These are phyloP conservation scores for Sphagnurus paluster DNA, from an alignment of 1,284 basidiomycete species.

Conservation along the genomic window DNA sequence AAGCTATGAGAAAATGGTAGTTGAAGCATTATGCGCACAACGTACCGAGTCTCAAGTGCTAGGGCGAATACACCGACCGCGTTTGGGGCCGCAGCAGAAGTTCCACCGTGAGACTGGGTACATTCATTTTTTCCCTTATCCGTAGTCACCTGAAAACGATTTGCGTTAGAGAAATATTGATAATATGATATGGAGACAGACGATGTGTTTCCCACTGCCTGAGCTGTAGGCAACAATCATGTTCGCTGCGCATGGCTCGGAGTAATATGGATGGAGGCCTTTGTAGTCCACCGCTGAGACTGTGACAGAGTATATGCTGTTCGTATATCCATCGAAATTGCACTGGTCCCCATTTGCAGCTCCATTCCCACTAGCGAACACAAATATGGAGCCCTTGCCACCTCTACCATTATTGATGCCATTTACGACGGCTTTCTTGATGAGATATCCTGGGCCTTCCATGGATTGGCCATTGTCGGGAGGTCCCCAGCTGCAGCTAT, in stretches of 20 bases:
- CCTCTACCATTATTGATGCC: slow-evolving; percentile 90
- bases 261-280: slow-evolving; percentile 95
- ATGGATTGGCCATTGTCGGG: slow-evolving; percentile 94
- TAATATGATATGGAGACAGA: slow-evolving; percentile 42
- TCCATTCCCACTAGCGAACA: slow-evolving; percentile 98
- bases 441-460: slow-evolving; percentile 93
- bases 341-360: slow-evolving; percentile 93
- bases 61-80: slow-evolving; percentile 91
- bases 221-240: slow-evolving; percentile 97
- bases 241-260: slow-evolving; percentile 95
- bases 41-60: slow-evolving; percentile 80
- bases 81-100: slow-evolving; percentile 96
- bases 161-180: slow-evolving; percentile 18
- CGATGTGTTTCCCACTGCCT: slow-evolving; percentile 91
- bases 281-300: slow-evolving; percentile 93
- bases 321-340: slow-evolving; percentile 99
- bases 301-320: slow-evolving; percentile 95
- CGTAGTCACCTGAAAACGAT: slow-evolving; percentile 81
- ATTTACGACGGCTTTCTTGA: slow-evolving; percentile 93
- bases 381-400: slow-evolving; percentile 93
- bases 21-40: slow-evolving; percentile 13
- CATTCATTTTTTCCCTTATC: slow-evolving; percentile 90
- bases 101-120: slow-evolving; percentile 87
- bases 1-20: slow-evolving; percentile 8
- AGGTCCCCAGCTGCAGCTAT: slow-evolving; percentile 98